A percentile compares a stretch with the other conserved stretches of the same genome.
phyloP scores from a whole-genome alignment of 2,329 filamentous ascomycete species.

The Monilinia fructicola region DNA sequence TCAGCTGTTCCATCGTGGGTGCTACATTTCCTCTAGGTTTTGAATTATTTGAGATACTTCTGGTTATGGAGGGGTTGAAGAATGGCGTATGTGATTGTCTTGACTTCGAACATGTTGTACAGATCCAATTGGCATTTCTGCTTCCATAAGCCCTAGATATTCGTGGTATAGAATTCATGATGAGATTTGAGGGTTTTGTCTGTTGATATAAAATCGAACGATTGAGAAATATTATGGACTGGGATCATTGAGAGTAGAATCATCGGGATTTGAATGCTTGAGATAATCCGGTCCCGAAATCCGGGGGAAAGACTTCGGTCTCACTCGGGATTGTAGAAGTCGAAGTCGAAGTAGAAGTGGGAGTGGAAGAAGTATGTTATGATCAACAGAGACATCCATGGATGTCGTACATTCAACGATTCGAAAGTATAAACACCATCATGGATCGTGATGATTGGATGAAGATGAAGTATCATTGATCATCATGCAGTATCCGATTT shows the following conservation, averaged over 20 bases:
- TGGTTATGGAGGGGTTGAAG: slow-evolving; percentile 34
- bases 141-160: slow-evolving; percentile 29
- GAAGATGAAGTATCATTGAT: neutral
- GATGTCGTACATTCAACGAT: too few relatives aligned
- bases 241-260: neutral
- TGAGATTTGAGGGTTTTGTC: slow-evolving; percentile 1
- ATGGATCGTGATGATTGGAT: too few relatives aligned
- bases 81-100: slow-evolving; percentile 28
- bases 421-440: too few relatives aligned
- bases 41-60: slow-evolving; percentile 33
- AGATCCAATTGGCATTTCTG: slow-evolving; percentile 38
- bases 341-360: too few relatives aligned
- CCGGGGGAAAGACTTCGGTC: neutral
- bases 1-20: slow-evolving; percentile 64
- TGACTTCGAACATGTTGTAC: slow-evolving; percentile 34
- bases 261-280: slow-evolving; percentile 1
- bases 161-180: slow-evolving; percentile 29
- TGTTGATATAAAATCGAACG: slow-evolving; percentile 3
- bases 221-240: slow-evolving; percentile 2
- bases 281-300: slow-evolving; percentile 21
- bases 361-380: too few relatives aligned
- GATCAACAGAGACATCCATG: too few relatives aligned
- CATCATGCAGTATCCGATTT: neutral
- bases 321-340: neutral
- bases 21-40: slow-evolving; percentile 39